Base-by-base conservation (phyloP, 1,139 yeast species). In the Blastobotrys ciferrii region DNA sequence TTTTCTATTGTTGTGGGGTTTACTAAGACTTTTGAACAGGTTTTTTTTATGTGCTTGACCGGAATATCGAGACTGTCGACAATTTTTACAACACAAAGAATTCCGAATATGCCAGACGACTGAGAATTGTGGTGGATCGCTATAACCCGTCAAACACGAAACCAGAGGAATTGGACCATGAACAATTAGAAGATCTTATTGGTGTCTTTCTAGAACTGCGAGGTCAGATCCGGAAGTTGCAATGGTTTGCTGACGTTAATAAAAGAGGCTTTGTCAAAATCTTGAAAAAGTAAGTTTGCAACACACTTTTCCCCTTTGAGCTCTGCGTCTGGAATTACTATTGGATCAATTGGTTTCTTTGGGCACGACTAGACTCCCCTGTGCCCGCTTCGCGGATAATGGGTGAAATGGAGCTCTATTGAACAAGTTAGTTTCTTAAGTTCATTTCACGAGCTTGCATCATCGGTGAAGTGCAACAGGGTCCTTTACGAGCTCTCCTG, bases 231-330 rank as follows among this genome's bases (percentile, higher is more conserved):
- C 76, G 96, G 51, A 89, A 89, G 66, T 73, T 92, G 63, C 69
- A 71, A 64, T 91, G 98, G 96, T 92, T 81, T 65, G 95, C 95
- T 14, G 98, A 91, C 60, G 78, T 91, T 60, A 92, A 92, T 70
- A 88, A 86, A 64, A 82, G 92, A 53, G 98, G 96, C 0, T 86
- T 89, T 61, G 77, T 82, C 50, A 92, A 92, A 71, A 92, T 92
- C 56, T 73, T 92, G 63, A 92, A 92, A 70, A 89, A 89, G 57
- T 53, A 43, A 39, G 46, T 30, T 19, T n/a, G 15, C 18, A 18
- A 33, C 37, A 4, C 19, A 6, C 12, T 15, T 6, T 15, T 4
- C 18, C n/a, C n/a, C n/a, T n/a, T n/a, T n/a, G n/a, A n/a, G n/a
- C n/a, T n/a, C n/a, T n/a, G n/a, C n/a, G n/a, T n/a, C n/a, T n/a